Evolutionary conservation across 108 stramenopile species (phyloP), one percentile per base, ranked within the genome.

Genomic region (Nannochloropsis granulata): DNA sequence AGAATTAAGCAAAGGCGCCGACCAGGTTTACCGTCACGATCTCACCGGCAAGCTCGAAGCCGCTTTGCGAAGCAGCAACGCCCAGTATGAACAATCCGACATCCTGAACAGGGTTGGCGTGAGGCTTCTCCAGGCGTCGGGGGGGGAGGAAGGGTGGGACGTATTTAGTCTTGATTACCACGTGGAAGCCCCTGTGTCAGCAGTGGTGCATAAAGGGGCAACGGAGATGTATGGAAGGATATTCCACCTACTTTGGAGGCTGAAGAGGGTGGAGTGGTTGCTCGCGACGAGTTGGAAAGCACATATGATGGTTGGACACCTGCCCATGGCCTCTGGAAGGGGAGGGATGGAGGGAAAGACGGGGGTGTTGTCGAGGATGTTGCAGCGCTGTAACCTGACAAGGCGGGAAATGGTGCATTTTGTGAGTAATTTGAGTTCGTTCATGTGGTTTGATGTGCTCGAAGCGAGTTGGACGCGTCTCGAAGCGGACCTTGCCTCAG

Each of bases 331-430:
- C 56, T 71, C 21, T n/a, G 34, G 34, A 34, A 5, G 34, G 34
- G 5, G 34, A 34, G 34, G 34, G 34, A 34, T 1, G 34, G 34
- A 34, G 34, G 34, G 34, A 34, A 34, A 34, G 34, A 34, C 5
- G 34, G 34, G 34, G 34, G 34, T 92, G 45, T 90, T 94, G 34
- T 89, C 89, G 0, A 85, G 88, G 80, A 86, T 97, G 21, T 85
- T 98, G n/a, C 94, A 97, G 82, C 90, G 94, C 12, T 94, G 95
- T 86, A 92, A 94, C 56, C 93, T 97, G 45, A 91, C 93, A 24
- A 93, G 97, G 8, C 95, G 95, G 43, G 92, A 95, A 44, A 98
- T 99, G 97, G 88, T 94, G 82, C 96, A 97, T 89, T 95, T 99
- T 82, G 90, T 94, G n/a, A 91, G 91, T 82, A 98, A 97, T 91